Conservation (phyloP, 163 green algal species). For the Scenedesmus sp. region DNA sequence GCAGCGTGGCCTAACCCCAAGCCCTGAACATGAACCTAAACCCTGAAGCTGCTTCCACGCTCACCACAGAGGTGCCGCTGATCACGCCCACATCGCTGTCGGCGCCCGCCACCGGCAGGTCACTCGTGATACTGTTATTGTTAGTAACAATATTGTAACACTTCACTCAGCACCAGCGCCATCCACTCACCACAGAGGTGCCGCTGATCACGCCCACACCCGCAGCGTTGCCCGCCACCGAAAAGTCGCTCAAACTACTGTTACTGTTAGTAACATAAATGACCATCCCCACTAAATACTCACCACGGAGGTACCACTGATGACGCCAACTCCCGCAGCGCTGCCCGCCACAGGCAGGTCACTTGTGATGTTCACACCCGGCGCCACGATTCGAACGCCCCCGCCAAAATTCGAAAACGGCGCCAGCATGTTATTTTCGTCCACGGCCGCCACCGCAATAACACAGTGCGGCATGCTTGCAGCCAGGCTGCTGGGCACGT, state of each 20-base stretch:
- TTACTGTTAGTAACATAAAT: too few relatives aligned
- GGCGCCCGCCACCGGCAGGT: too few relatives aligned
- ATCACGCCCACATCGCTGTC: not conserved
- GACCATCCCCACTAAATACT: not conserved
- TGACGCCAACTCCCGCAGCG: too few relatives aligned
- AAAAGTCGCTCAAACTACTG: not conserved
- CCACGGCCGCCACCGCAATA: not conserved
- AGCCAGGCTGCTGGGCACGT: not conserved
- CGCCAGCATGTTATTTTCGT: not conserved
- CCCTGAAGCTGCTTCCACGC: not conserved
- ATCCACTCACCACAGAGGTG: not conserved
- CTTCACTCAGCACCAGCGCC: not conserved
- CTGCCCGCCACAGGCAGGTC: not conserved
- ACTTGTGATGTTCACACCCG: constrained; percentile 11
- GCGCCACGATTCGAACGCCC: constrained; percentile 13
- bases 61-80: constrained; percentile 8
- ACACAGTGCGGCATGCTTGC: not conserved
- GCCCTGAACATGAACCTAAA: too few relatives aligned
- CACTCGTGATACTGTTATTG: too few relatives aligned
- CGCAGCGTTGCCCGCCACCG: not conserved
- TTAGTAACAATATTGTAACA: not conserved
- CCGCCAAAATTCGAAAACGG: constrained; percentile 12
- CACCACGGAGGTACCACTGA: constrained; percentile 1
- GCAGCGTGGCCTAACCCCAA: too few relatives aligned
- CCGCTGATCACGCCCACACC: not conserved